Evolutionary conservation across 2,329 filamentous ascomycete genomes (phyloP).

Genomic region (Cladophialophora psammophila): DNA sequence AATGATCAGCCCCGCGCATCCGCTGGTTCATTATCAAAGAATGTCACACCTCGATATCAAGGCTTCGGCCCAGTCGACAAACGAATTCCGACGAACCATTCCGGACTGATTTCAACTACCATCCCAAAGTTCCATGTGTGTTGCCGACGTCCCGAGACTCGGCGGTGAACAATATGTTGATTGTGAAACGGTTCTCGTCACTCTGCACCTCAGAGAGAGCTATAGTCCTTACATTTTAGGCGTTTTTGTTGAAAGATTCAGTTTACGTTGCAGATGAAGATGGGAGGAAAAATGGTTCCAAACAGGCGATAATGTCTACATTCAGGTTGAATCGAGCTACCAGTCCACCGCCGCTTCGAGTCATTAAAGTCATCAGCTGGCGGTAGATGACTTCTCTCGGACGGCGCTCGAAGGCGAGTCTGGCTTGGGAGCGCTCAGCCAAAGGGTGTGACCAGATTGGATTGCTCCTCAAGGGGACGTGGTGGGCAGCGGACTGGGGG

Average conservation of each 20-base stretch:
- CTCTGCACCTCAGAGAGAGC: not conserved
- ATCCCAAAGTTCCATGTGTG: not conserved
- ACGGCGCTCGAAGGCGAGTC: not conserved
- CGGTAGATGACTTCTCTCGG: not conserved
- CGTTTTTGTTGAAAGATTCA: slow-evolving; percentile 3
- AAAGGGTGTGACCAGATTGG: not conserved
- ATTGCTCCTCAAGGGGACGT: not conserved
- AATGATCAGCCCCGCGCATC: slow-evolving; percentile 11
- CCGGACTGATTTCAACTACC: not conserved
- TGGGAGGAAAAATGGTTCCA: not conserved
- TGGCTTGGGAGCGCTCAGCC: not conserved
- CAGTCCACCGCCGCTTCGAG: not conserved
- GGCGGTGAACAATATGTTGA: not conserved
- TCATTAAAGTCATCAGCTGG: not conserved
- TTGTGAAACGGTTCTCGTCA: not conserved
- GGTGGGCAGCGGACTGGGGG: not conserved
- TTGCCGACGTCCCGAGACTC: not conserved
- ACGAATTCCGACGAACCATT: not conserved
- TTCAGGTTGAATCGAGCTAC: not conserved
- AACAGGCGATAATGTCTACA: not conserved
- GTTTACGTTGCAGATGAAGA: not conserved
- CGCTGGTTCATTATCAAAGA: not conserved
- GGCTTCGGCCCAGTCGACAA: not conserved
- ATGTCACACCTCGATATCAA: not conserved
- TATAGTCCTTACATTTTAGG: not conserved